Evolutionary conservation across 257 asterid species (phyloP).

Genomic region (Nicotiana undulata): DNA sequence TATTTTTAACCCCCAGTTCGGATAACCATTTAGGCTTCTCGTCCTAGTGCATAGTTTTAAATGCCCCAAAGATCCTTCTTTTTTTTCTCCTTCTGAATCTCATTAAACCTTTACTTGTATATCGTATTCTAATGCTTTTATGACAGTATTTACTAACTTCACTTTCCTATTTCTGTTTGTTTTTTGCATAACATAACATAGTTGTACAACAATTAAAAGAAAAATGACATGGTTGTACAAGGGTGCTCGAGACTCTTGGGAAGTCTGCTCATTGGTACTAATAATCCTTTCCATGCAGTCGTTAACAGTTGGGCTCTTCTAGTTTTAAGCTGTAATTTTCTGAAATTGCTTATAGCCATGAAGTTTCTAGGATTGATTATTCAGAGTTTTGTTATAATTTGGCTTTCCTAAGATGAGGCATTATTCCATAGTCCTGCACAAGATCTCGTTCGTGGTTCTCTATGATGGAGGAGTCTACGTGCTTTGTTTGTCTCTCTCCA

Average conservation of each 20-base stretch:
- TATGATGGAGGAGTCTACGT: background rate
- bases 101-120: background rate
- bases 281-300: background rate
- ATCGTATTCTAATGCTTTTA: background rate
- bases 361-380: background rate
- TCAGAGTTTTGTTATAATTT: background rate
- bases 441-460: background rate
- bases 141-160: background rate
- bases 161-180: background rate
- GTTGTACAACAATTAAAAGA: background rate
- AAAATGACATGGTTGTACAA: background rate
- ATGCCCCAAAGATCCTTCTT: background rate
- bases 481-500: background rate
- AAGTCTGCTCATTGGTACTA: background rate
- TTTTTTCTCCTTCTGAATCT: background rate
- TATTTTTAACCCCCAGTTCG: background rate
- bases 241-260: background rate
- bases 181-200: background rate
- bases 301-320: background rate
- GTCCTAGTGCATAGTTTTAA: background rate
- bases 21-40: background rate
- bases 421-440: background rate
- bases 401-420: background rate
- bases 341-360: background rate
- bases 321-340: background rate